A percentile compares a stretch with the other conserved stretches of the same genome.
These are phyloP conservation scores for Saccharum spontaneum DNA, from an alignment of 176 grass and related monocot species.

Conservation along the genomic window DNA sequence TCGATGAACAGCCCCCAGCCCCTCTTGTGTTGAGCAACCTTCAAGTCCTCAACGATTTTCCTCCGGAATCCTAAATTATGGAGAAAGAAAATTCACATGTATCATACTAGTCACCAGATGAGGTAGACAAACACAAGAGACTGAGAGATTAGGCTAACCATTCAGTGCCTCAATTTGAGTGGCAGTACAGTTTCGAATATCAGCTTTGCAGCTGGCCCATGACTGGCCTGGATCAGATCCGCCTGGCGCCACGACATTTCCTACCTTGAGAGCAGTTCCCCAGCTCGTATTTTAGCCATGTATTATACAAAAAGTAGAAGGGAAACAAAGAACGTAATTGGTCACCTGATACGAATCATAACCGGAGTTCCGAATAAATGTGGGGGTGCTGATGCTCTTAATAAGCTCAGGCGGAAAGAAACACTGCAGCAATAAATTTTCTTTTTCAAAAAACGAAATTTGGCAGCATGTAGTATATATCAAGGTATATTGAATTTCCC, in stretches of 20 bases:
- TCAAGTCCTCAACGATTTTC: constrained; percentile 37
- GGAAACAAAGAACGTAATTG: not conserved
- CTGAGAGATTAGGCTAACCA: constrained; percentile 29
- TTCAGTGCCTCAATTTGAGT: constrained; percentile 46
- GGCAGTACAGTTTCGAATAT: constrained; percentile 45
- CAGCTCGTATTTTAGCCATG: not conserved
- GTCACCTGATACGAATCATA: constrained; percentile 73
- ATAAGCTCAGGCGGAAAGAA: constrained; percentile 62
- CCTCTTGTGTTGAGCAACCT: constrained; percentile 21
- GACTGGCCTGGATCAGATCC: constrained; percentile 23
- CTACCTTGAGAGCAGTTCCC: constrained; percentile 7
- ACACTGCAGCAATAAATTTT: constrained; percentile 26
- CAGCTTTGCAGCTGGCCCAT: constrained; percentile 44
- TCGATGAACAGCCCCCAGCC: constrained; percentile 61
- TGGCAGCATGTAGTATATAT: not conserved
- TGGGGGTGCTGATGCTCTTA: constrained; percentile 49
- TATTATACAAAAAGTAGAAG: not conserved
- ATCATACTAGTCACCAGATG: not conserved
- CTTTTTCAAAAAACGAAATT: not conserved
- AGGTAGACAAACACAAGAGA: not conserved
- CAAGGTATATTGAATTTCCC: not conserved
- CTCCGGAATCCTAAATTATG: constrained; percentile 35
- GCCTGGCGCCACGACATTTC: constrained; percentile 35
- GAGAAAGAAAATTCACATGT: not conserved
- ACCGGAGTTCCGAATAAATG: constrained; percentile 61